Evolutionary conservation across 345 rosid genomes (phyloP).

Genomic region (Acer saccharum): DNA sequence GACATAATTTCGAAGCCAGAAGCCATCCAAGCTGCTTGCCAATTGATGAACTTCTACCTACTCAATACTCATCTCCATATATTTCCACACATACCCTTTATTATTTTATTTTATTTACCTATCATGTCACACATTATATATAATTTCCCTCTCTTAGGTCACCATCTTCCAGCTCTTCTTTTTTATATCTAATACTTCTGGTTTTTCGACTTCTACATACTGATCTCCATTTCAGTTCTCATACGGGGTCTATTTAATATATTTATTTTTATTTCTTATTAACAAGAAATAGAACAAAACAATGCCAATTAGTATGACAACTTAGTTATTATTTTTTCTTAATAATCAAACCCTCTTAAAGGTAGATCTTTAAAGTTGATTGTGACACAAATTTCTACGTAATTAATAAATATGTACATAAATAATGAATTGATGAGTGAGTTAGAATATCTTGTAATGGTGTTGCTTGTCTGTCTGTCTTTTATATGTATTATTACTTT

Average conservation of each 20-base stretch:
- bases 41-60: slow-evolving; percentile 6
- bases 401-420: not conserved
- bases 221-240: too few relatives aligned
- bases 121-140: too few relatives aligned
- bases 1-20: not conserved
- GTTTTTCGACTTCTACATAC: too few relatives aligned
- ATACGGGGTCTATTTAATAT: too few relatives aligned
- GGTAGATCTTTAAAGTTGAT: not conserved
- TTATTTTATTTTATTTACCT: not conserved
- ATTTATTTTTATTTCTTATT: too few relatives aligned
- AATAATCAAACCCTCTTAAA: not conserved
- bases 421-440: not conserved
- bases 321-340: too few relatives aligned
- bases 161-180: slow-evolving; percentile 6
- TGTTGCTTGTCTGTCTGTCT: slow-evolving; percentile 5
- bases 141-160: not conserved
- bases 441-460: slow-evolving; percentile 5
- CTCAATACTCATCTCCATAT: not conserved
- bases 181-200: too few relatives aligned
- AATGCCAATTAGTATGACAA: too few relatives aligned
- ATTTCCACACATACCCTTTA: not conserved
- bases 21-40: not conserved
- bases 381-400: slow-evolving; percentile 2
- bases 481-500: too few relatives aligned
- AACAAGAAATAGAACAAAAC: too few relatives aligned